These are phyloP conservation scores for Durusdinium trenchii DNA, from an alignment of 73 alveolate species.

Conservation along the genomic window DNA sequence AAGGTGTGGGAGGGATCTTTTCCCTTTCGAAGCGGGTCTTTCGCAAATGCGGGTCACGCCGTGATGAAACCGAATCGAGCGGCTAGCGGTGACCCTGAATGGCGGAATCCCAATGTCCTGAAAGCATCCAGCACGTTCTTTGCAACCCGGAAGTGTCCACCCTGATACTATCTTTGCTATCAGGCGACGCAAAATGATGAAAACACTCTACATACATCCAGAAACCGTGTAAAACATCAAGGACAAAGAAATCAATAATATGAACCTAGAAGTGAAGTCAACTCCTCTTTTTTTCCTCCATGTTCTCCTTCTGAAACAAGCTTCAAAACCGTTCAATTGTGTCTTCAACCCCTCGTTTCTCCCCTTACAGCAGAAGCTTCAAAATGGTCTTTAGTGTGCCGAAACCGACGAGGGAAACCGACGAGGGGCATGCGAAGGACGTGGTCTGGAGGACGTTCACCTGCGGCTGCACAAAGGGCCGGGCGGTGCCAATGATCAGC, in stretches of 20 bases:
- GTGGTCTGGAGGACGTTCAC: neutral
- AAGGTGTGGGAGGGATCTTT: neutral
- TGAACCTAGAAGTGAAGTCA: too few species aligned
- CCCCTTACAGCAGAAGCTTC: neutral
- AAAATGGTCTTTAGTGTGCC: neutral
- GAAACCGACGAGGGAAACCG: too few species aligned
- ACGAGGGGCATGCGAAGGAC: neutral
- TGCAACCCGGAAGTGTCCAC: too few species aligned
- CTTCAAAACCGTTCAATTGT: neutral
- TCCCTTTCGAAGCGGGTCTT: neutral
- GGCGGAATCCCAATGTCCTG: too few species aligned
- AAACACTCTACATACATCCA: too few species aligned
- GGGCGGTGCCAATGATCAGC: neutral
- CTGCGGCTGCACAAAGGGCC: constrained; percentile 50
- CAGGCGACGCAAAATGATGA: too few species aligned
- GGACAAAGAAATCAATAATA: neutral
- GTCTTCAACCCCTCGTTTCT: neutral
- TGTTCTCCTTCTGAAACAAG: too few species aligned
- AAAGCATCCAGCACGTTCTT: too few species aligned
- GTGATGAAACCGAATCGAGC: neutral
- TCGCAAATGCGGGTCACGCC: neutral
- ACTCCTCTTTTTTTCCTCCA: too few species aligned
- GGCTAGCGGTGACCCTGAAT: neutral
- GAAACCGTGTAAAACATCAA: too few species aligned
- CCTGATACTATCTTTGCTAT: too few species aligned